Evolutionary conservation across 495 filamentous ascomycete species (phyloP).

Genomic region (Aspergillus biplanus): DNA sequence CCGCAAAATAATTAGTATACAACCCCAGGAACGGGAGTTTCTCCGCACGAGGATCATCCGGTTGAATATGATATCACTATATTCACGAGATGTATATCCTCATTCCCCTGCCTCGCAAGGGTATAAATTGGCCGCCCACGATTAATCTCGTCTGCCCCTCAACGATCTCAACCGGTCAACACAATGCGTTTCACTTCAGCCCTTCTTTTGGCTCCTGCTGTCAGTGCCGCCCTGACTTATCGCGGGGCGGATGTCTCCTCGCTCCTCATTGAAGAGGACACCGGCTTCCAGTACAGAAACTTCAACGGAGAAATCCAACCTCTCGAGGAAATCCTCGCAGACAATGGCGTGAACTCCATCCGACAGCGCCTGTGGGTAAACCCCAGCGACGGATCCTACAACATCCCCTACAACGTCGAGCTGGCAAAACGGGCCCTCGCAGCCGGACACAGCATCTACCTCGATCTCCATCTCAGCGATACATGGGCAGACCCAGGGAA

Average conservation of each 20-base stretch:
- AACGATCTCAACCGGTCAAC: no score
- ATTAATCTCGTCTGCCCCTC: no score
- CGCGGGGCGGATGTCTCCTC: conserved; percentile 78
- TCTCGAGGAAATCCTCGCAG: conserved; percentile 65
- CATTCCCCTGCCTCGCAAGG: no score
- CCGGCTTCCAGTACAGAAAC: conserved; percentile 63
- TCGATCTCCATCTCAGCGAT: conserved; percentile 74
- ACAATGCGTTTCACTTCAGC: no score
- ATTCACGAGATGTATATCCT: no score
- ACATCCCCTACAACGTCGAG: conserved; percentile 69
- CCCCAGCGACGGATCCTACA: conserved; percentile 65
- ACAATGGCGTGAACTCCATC: conserved; percentile 69
- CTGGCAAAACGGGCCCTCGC: conserved; percentile 66
- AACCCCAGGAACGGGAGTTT: no score
- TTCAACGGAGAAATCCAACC: conserved; percentile 52
- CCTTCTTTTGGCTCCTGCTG: conserved; percentile 26
- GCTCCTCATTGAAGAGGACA: conserved; percentile 63
- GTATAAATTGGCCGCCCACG: no score
- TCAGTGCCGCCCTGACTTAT: conserved; percentile 56
- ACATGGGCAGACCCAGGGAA: conserved; percentile 59
- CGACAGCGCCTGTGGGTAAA: conserved; percentile 77
- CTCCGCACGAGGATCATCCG: no score
- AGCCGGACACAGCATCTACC: conserved; percentile 63
- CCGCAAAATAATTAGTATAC: no score
- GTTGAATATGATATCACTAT: no score